Conservation (phyloP, 2,329 filamentous ascomycete species). For the Aspergillus jensenii region DNA sequence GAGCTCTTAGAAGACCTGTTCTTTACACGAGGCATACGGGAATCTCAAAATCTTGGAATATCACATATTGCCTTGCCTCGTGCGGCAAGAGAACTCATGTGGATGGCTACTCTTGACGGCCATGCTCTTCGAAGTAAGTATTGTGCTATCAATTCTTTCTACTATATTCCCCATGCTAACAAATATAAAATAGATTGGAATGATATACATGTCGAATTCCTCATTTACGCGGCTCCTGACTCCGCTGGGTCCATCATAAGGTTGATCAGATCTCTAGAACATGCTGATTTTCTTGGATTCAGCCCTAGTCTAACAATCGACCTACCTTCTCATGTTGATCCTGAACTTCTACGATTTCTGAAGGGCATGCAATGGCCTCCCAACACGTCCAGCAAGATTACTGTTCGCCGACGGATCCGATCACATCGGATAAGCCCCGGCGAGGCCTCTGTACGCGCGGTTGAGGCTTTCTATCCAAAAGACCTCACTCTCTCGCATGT, state of each 20-base stretch:
- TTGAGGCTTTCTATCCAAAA: slow-evolving; percentile 85
- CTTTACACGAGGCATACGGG: slow-evolving; percentile 62
- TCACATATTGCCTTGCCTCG: slow-evolving; percentile 74
- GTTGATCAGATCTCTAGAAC: slow-evolving; percentile 71
- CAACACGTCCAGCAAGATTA: slow-evolving; percentile 52
- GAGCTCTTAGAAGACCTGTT: slow-evolving; percentile 65
- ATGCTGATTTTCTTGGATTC: slow-evolving; percentile 71
- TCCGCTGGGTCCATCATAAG: slow-evolving; percentile 74
- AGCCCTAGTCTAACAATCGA: slow-evolving; percentile 81
- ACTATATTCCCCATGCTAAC: slow-evolving; percentile 8
- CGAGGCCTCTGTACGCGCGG: slow-evolving; percentile 70
- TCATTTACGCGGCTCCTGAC: slow-evolving; percentile 71
- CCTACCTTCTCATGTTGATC: slow-evolving; percentile 70
- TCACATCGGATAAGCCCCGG: slow-evolving; percentile 61
- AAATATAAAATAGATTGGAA: slow-evolving; percentile 65
- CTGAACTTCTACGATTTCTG: slow-evolving; percentile 62
- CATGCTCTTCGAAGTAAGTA: slow-evolving; percentile 63
- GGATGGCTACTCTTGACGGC: slow-evolving; percentile 77
- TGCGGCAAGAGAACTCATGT: slow-evolving; percentile 62
- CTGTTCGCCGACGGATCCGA: slow-evolving; percentile 72
- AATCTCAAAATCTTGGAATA: slow-evolving; percentile 51
- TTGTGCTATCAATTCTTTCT: neutral
- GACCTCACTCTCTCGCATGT: slow-evolving; percentile 67
- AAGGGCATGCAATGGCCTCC: slow-evolving; percentile 68
- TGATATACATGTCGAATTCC: slow-evolving; percentile 72